These are phyloP conservation scores for Hymenochaete sp. DNA, from an alignment of 1,284 basidiomycete species.

Conservation along the genomic window DNA sequence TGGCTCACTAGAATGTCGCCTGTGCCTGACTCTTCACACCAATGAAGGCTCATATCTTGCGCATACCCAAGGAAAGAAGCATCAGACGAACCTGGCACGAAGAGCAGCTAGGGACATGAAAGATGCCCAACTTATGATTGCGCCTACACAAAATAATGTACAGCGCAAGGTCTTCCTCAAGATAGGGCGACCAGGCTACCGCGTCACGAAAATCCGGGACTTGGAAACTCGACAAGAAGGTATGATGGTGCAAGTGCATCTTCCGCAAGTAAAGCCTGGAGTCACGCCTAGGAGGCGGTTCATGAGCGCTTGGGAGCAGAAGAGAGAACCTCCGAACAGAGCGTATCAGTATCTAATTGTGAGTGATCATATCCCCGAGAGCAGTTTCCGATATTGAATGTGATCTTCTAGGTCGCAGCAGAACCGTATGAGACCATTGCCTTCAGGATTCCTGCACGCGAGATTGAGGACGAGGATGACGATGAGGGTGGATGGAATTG, in stretches of 20 bases:
- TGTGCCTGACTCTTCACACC: conserved; percentile 96
- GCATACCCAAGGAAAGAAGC: conserved; percentile 99
- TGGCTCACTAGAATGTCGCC: conserved; percentile 93
- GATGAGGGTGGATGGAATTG: conserved; percentile 89
- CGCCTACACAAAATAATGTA: conserved; percentile 65
- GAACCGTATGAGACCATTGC: conserved; percentile 99
- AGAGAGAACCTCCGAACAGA: conserved; percentile 89
- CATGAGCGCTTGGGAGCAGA: conserved; percentile 99
- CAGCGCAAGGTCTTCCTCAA: conserved; percentile 94
- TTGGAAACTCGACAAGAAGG: conserved; percentile 76
- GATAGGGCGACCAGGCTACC: conserved; percentile 93
- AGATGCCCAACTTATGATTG: conserved; percentile 81
- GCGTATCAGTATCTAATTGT: conserved; percentile 97
- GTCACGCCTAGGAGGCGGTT: conserved; percentile 85
- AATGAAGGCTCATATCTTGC: conserved; percentile 99
- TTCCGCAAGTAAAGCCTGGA: conserved; percentile 88
- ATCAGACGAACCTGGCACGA: conserved; percentile 96
- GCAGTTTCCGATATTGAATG: neutral
- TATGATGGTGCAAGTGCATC: conserved; percentile 93
- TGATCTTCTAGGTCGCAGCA: conserved; percentile 71
- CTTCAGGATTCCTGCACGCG: conserved; percentile 95
- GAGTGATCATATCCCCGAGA: conserved; percentile 29
- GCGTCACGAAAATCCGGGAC: conserved; percentile 84
- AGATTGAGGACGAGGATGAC: conserved; percentile 90
- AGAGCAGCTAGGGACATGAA: conserved; percentile 94